Base-by-base conservation (phyloP, 306 rosid species). In the Vigna angularis region DNA sequence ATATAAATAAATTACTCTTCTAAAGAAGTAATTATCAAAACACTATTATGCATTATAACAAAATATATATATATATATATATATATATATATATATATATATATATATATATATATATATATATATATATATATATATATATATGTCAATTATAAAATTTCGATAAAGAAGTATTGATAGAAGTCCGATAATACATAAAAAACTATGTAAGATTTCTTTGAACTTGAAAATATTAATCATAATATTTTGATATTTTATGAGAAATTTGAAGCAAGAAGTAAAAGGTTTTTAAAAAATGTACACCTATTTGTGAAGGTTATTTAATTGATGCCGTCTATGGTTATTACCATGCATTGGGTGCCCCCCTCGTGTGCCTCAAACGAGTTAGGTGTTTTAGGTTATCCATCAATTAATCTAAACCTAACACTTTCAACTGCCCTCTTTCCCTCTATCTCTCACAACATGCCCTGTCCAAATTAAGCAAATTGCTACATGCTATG, bases 381-480 rank as follows among this genome's bases (percentile, higher is more conserved):
- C 11, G 61, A 16, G 51, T 77, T 53, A 12, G 70, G 76, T 61
- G 40, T 36, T 70, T 73, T 73, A 56, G 74, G 76, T 74, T 81
- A 57, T 1, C 13, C 6, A 11, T 74, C 78, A 75, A 63, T 82
- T 44, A 58, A 63, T 63, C 13, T 20, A 32, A 64, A 82, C 82
- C 85, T 64, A 71, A 64, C 70, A 49, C 50, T 59, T 68, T 66
- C 73, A 51, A 75, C 77, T 68, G 48, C 72, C 16, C 11, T 63
- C 38, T 72, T 72, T n/a, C 73, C n/a, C 63, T 17, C 34, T 57
- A 6, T 36, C 9, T 36, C 42, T 36, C 42, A 42, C 42, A 55
- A 64, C 15, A 61, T 57, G 12, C 18, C 9, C 38, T 36, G 49
- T 52, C 45, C 45, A 40, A 52, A 49, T 32, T 57, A 12, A 22